These are phyloP conservation scores for Suhomyces sp. DNA, from an alignment of 805 yeast species.

Conservation along the genomic window DNA sequence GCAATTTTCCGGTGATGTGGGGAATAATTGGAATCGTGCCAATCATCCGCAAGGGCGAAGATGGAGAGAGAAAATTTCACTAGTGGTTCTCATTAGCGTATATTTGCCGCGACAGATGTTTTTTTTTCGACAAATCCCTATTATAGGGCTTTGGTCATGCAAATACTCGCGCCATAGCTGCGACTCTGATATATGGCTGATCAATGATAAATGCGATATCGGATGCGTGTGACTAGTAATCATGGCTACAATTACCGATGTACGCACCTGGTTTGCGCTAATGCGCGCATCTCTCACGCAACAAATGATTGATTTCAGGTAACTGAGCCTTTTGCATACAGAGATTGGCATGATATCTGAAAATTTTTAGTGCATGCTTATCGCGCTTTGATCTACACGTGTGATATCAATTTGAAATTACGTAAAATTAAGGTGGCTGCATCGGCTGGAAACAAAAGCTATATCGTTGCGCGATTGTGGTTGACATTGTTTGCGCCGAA, in stretches of 20 bases:
- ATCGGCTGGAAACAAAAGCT: background rate
- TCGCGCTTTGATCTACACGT: background rate
- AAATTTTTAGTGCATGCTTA: background rate
- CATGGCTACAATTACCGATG: background rate
- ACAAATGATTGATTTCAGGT: background rate
- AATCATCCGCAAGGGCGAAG: background rate
- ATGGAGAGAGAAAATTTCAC: background rate
- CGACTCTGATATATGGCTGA: background rate
- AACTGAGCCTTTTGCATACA: background rate
- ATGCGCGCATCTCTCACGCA: background rate
- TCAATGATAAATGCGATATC: background rate
- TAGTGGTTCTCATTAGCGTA: background rate
- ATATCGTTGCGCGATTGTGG: background rate
- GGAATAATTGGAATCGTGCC: background rate
- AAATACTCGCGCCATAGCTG: background rate
- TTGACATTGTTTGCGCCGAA: background rate
- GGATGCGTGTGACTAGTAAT: background rate
- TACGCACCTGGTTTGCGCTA: background rate
- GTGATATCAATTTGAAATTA: background rate
- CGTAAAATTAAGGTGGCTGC: background rate
- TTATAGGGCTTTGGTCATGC: background rate
- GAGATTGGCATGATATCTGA: background rate
- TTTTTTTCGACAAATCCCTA: background rate
- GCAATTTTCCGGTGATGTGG: constrained; percentile 1
- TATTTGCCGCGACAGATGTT: background rate